Base-by-base conservation (phyloP, 148 eudicot genomes). In the Silene conica region DNA sequence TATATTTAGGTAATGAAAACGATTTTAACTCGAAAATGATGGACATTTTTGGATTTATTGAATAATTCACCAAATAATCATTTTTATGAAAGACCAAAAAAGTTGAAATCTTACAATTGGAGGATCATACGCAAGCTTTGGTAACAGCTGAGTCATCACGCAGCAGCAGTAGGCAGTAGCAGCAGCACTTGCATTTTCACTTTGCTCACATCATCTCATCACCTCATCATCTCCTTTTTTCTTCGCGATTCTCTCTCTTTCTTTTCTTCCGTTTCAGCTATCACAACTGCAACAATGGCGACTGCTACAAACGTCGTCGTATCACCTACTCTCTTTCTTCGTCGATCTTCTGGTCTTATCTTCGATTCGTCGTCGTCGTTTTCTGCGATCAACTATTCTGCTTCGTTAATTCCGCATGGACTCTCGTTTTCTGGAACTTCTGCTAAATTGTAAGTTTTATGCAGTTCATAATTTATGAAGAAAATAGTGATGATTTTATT, bases 301-400 rank as follows among this genome's bases (percentile, higher is more conserved):
- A 77, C 82, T 43, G 70, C 82, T 13, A 45, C 62, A 4, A 54
- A 79, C 64, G 46, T 66, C 22, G 60, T 74, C 60, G 50, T 79
- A 34, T 41, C 78, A 4, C 78, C 74, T 11, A 54, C 85, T n/a
- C 28, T 76, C 23, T 77, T 73, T 56, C 77, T 74, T 71, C 76
- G 73, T 18, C 78, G 80, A 31, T 69, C 72, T 15, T 25, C 81
- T 9, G n/a, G 80, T 16, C 22, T 63, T 55, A 46, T 74, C 25
- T 23, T 63, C 21, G 71, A 73, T 34, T 75, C 60, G 56, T 12
- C 54, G 14, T 79, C 74, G 46, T 65, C 41, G 20, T 15, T 71
- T 67, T 70, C 73, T 68, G 67, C 18, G 21, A 41, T 20, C 69
- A 67, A 52, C 48, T 8, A n/a, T 54, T 62, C 48, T 20, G 45